Evolutionary conservation across 2,329 filamentous ascomycete genomes (phyloP).

Genomic region (Sphaerulina vaccinii): DNA sequence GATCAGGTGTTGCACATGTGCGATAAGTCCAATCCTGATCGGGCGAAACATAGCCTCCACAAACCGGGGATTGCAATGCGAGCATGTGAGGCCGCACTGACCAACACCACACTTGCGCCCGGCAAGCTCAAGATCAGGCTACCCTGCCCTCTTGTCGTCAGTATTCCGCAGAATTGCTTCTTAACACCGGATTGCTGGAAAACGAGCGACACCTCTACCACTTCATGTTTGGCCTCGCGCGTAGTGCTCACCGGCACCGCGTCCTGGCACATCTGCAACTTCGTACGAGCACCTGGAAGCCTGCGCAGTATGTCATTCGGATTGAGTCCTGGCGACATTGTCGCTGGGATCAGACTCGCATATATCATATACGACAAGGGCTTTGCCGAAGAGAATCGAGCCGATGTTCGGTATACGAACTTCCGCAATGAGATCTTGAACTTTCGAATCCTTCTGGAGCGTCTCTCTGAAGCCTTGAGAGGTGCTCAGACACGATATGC

Average conservation of each 20-base stretch:
- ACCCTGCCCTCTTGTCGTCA: not conserved
- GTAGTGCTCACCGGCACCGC: not conserved
- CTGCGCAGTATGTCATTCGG: constrained; percentile 3
- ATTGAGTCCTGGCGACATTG: constrained; percentile 20
- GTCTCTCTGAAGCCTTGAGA: constrained; percentile 18
- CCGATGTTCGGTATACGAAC: constrained; percentile 24
- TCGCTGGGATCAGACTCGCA: constrained; percentile 21
- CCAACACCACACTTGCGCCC: not conserved
- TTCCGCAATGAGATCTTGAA: constrained; percentile 27
- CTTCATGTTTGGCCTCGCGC: not conserved
- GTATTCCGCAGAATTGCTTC: not conserved
- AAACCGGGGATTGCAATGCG: not conserved
- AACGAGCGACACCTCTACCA: not conserved
- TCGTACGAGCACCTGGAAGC: not conserved
- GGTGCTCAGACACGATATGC: constrained; percentile 20
- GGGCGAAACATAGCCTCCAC: not conserved
- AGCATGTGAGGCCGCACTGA: not conserved
- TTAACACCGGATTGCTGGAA: not conserved
- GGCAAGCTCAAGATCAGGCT: no score
- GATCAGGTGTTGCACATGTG: not conserved
- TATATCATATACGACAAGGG: constrained; percentile 23
- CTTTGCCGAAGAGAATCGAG: constrained; percentile 23
- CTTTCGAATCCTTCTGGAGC: constrained; percentile 21
- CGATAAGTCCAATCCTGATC: not conserved
- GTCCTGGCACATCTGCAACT: not conserved